These are phyloP conservation scores for Trichoderma gracile DNA, from an alignment of 2,329 filamentous ascomycete genomes.

Conservation along the genomic window DNA sequence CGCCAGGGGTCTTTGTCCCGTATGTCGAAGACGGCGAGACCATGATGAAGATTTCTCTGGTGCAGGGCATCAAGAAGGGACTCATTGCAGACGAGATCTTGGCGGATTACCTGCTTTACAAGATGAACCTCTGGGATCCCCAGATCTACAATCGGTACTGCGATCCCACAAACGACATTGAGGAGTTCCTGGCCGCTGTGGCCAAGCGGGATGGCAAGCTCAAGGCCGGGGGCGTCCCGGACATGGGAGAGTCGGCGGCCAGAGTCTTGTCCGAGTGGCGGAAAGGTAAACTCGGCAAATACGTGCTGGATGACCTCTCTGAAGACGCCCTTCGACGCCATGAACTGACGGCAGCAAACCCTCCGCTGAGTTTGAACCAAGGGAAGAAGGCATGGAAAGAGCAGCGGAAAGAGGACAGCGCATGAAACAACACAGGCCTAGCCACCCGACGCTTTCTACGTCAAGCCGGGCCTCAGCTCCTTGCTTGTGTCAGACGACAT, in stretches of 20 bases:
- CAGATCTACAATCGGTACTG: conserved; percentile 62
- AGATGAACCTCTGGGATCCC: conserved; percentile 70
- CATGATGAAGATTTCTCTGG: conserved; percentile 94
- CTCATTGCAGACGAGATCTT: conserved; percentile 76
- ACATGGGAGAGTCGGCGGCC: conserved; percentile 71
- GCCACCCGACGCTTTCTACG: neutral
- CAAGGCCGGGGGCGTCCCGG: conserved; percentile 68
- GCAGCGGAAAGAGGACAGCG: conserved; percentile 45
- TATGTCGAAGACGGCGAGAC: conserved; percentile 81
- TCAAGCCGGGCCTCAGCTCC: neutral
- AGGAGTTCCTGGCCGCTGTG: conserved; percentile 67
- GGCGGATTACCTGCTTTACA: conserved; percentile 87
- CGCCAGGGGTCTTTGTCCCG: conserved; percentile 91
- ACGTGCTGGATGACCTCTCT: conserved; percentile 75
- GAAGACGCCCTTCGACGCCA: conserved; percentile 57
- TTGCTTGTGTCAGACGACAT: neutral
- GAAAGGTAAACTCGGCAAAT: conserved; percentile 70
- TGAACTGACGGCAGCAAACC: conserved; percentile 49
- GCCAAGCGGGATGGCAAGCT: conserved; percentile 75
- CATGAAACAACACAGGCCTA: neutral
- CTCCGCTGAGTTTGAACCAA: conserved; percentile 64
- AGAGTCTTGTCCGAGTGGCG: conserved; percentile 85
- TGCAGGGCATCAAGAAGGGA: conserved; percentile 86
- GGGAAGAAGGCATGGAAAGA: conserved; percentile 67
- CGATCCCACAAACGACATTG: conserved; percentile 80